Conservation (phyloP, 768 basidiomycete species). For the Sarcodon aspratus region DNA sequence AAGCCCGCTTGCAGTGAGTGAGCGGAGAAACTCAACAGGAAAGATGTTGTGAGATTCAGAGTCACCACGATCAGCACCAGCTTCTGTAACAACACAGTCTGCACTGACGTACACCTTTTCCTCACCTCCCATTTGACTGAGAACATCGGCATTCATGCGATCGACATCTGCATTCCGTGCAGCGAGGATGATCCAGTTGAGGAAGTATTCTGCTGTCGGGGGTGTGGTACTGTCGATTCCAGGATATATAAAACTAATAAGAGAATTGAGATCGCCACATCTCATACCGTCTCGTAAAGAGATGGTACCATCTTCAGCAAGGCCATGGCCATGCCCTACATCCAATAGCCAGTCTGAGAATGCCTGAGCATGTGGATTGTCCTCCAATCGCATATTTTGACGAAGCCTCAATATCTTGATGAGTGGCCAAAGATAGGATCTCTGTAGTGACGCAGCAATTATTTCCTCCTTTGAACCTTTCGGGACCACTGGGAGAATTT, state of each 20-base stretch:
- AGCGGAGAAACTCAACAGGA: conserved; percentile 25
- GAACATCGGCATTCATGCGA: conserved; percentile 16
- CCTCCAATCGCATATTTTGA: conserved; percentile 30
- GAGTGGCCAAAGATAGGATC: conserved; percentile 26
- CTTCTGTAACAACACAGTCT: conserved; percentile 11
- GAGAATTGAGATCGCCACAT: conserved; percentile 8
- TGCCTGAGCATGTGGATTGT: conserved; percentile 11
- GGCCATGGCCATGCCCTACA: conserved; percentile 21
- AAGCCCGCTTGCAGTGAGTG: conserved; percentile 25
- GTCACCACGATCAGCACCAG: conserved; percentile 8
- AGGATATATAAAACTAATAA: conserved; percentile 19
- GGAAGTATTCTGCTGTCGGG: conserved; percentile 20
- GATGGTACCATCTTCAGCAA: conserved; percentile 11
- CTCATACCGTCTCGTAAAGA: conserved; percentile 18
- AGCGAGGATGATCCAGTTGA: conserved; percentile 23
- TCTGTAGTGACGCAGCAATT: conserved; percentile 21
- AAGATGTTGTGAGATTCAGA: conserved; percentile 5
- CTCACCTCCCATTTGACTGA: conserved; percentile 8
- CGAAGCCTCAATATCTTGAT: conserved; percentile 21
- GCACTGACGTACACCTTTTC: conserved; percentile 10
- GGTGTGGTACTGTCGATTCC: conserved; percentile 3
- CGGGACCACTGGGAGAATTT: conserved; percentile 32
- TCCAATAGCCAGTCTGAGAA: conserved; percentile 29
- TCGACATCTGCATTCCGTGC: conserved; percentile 23
- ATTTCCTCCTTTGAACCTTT: conserved; percentile 26